These are phyloP conservation scores for Citrullus mucosospermus DNA, from an alignment of 306 rosid species.

Conservation along the genomic window DNA sequence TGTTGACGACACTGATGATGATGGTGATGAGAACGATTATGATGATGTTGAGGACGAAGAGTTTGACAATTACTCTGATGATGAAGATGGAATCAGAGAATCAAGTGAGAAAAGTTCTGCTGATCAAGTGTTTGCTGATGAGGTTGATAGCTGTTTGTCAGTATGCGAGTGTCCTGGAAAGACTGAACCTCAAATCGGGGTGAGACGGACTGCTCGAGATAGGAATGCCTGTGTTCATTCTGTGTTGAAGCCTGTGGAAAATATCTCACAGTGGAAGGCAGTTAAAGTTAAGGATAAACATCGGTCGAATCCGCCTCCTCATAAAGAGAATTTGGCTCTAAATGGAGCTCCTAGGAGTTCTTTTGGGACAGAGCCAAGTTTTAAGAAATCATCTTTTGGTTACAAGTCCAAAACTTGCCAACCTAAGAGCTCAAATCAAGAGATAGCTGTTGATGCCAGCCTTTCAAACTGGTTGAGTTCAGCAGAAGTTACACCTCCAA, in stretches of 20 bases:
- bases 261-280: slow-evolving; percentile 66
- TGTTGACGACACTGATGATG: background rate
- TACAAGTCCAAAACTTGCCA: slow-evolving; percentile 27
- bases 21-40: slow-evolving; percentile 24
- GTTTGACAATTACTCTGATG: slow-evolving; percentile 12
- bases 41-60: slow-evolving; percentile 16
- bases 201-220: slow-evolving; percentile 38
- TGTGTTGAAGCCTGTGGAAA: slow-evolving; percentile 75
- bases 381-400: slow-evolving; percentile 25
- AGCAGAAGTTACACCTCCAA: slow-evolving; percentile 32
- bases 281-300: slow-evolving; percentile 38
- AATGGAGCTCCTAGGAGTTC: slow-evolving; percentile 29
- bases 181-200: slow-evolving; percentile 24
- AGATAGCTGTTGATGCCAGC: slow-evolving; percentile 73
- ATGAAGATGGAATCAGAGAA: background rate
- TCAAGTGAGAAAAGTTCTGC: slow-evolving; percentile 9
- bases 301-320: slow-evolving; percentile 33
- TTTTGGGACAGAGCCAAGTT: slow-evolving; percentile 1
- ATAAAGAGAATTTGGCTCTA: slow-evolving; percentile 38
- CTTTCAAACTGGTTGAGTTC: slow-evolving; percentile 79
- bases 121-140: slow-evolving; percentile 26
- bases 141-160: slow-evolving; percentile 22
- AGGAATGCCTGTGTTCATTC: slow-evolving; percentile 70
- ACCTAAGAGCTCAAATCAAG: slow-evolving; percentile 34
- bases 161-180: slow-evolving; percentile 13